Evolutionary conservation across 1,139 yeast genomes (phyloP).

Genomic region (Blastobotrys illinoisensis): DNA sequence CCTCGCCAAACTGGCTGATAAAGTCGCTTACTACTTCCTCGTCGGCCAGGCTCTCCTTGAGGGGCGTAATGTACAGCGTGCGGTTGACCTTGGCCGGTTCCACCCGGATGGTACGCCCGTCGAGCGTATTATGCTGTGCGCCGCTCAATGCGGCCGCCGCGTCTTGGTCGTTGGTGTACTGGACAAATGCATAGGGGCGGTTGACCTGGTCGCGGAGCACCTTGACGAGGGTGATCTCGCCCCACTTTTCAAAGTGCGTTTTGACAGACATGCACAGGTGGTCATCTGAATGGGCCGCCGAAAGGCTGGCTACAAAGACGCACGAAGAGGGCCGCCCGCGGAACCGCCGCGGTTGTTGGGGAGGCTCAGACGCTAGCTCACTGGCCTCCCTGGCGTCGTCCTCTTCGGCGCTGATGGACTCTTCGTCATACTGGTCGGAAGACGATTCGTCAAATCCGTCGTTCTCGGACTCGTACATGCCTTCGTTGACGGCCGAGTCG

Average conservation of each 20-base stretch:
- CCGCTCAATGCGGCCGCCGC: constrained; percentile 61
- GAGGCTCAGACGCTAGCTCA: background rate
- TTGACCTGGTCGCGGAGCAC: constrained; percentile 77
- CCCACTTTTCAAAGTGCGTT: constrained; percentile 60
- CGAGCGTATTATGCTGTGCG: constrained; percentile 64
- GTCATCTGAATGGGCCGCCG: constrained; percentile 60
- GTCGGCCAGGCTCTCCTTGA: constrained; percentile 17
- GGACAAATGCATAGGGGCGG: constrained; percentile 93
- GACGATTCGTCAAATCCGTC: background rate
- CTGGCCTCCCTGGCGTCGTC: background rate
- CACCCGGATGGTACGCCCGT: constrained; percentile 76
- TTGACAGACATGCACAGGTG: constrained; percentile 64
- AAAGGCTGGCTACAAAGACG: constrained; percentile 75
- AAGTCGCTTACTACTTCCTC: constrained; percentile 36
- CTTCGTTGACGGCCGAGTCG: background rate
- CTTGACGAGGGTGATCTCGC: constrained; percentile 66
- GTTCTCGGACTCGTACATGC: background rate
- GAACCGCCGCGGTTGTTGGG: constrained; percentile 1
- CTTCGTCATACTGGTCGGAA: background rate
- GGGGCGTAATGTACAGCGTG: constrained; percentile 49
- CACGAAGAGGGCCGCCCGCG: constrained; percentile 66
- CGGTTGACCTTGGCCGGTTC: constrained; percentile 90
- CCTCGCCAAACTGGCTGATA: constrained; percentile 58
- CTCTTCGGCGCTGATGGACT: background rate
- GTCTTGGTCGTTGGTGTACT: constrained; percentile 65